phyloP scores from a whole-genome alignment of 345 rosid genomes.

The Luvunga scandens region DNA sequence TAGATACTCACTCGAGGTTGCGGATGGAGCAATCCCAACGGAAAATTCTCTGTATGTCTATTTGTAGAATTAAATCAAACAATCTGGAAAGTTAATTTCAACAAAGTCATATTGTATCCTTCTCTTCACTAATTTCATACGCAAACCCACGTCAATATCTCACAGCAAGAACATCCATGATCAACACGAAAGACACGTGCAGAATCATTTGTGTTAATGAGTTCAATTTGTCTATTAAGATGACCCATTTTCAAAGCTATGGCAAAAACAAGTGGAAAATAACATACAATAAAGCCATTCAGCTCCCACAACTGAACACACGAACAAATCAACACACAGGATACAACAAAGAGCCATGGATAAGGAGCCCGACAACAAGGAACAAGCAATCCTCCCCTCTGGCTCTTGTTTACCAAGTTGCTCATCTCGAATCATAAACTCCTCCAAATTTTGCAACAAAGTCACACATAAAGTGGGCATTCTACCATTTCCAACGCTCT shows the following conservation, averaged over 20 bases:
- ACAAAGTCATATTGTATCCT: neutral
- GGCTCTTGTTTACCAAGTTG: slow-evolving; percentile 40
- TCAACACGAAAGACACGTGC: neutral
- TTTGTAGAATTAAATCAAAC: slow-evolving; percentile 40
- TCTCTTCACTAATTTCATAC: neutral
- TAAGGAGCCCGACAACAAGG: slow-evolving; percentile 80
- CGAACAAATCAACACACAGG: slow-evolving; percentile 34
- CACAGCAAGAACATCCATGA: neutral
- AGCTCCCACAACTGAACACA: neutral
- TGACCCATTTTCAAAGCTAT: neutral
- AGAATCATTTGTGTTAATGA: too few species aligned
- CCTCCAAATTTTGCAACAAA: slow-evolving; percentile 64
- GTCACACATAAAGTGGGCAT: slow-evolving; percentile 50
- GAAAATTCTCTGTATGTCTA: slow-evolving; percentile 82
- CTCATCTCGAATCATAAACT: slow-evolving; percentile 66
- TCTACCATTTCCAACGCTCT: slow-evolving; percentile 40
- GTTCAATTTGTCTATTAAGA: neutral
- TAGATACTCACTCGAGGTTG: slow-evolving; percentile 78
- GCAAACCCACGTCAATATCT: neutral
- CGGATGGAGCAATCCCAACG: slow-evolving; percentile 76
- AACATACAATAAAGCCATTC: neutral
- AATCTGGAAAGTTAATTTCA: slow-evolving; percentile 3
- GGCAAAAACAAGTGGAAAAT: neutral
- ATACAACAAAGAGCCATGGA: slow-evolving; percentile 99
- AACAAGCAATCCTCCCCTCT: slow-evolving; percentile 48